Base-by-base conservation (phyloP, 176 grass and related monocot species). In the Thinopyrum elongatum region DNA sequence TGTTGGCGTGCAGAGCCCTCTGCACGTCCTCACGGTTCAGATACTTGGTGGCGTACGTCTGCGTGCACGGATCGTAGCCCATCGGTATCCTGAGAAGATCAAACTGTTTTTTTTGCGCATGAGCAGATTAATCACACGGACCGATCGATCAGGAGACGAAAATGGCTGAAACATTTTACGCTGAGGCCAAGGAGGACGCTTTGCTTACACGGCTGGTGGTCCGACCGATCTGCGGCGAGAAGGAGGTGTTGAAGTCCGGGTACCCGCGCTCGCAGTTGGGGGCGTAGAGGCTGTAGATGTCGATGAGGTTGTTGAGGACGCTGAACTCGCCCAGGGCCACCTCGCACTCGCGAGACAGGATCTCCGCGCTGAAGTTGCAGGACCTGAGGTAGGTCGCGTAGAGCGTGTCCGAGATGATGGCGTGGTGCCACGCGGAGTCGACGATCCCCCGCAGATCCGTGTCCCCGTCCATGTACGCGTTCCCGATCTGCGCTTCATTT, bases 231-330 rank as follows among this genome's bases (percentile, higher is more conserved):
- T 77, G 57, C 5, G 51, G 14, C 23, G 36, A 55, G 17, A 21
- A 39, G 0, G 82, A 85, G 2, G 21, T 19, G 75, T 79, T 80
- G 58, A 85, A 75, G 41, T 80, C 70, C 13, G 87, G 87, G 87
- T 89, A 89, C 9, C 87, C 87, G 25, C 74, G 55, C 27, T 89
- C 87, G 42, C 88, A 82, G 1, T 63, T 62, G 1, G 74, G 69
- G 4, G 85, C 59, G 80, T 93, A 90, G 35, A 93, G 26, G 79
- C 91, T 93, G 80, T 93, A 93, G 46, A 93, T 85, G 33, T 93
- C 91, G 53, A 90, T 90, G 85, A 90, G 61, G 0, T 83, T 22
- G 15, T 86, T 57, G 61, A 90, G 88, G 1, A 35, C 88, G 42
- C 6, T 68, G 78, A 75, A 93, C 14, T 88, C 28, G 1, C 2